Base-by-base conservation (phyloP, 108 stramenopile genomes). In the Discostella pseudostelligera region DNA sequence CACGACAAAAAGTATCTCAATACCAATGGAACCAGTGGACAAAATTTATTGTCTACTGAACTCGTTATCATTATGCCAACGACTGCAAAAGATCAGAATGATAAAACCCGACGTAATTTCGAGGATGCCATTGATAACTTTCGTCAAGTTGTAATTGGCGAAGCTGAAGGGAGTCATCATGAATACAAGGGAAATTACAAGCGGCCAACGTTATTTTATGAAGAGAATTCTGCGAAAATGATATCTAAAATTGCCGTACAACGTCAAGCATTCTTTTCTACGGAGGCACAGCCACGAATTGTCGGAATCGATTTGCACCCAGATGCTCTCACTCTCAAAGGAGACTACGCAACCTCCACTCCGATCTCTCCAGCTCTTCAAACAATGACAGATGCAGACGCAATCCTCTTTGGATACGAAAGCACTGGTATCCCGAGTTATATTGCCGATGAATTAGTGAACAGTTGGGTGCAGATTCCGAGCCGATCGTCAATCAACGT, bases 401-500 rank as follows among this genome's bases (percentile, higher is more conserved):
- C 69, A 6, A 46, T 76, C 22, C 32, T 80, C 25, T 76, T 72
- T 58, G 78, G 78, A 28, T 80, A 70, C 42, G 78, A 80, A 32
- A 80, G 71, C 32, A 49, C 69, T 13, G 78, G 78, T n/a, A 75
- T 80, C 29, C 78, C 78, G 9, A n/a, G 20, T 12, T 17, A 21
- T 8, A 51, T 78, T 21, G 24, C 44, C 3, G 54, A 32, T 56
- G 6, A 70, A 12, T 21, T 42, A 13, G 16, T 73, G 28, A 61
- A 48, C 24, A 16, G 46, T 28, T 76, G 74, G 69, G 69, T 80
- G 10, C 62, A 80, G 44, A 75, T 80, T 37, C 73, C 74, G 45
- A 64, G 61, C 13, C 53, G 78, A 17, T 80, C 78, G 12, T 75
- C 74, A 1, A 74, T 80, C 17, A 80, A 80, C 37, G 65, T 80